These are phyloP conservation scores for Stagonosporopsis cucurbitacearum DNA, from an alignment of 2,329 filamentous ascomycete genomes.

Conservation along the genomic window DNA sequence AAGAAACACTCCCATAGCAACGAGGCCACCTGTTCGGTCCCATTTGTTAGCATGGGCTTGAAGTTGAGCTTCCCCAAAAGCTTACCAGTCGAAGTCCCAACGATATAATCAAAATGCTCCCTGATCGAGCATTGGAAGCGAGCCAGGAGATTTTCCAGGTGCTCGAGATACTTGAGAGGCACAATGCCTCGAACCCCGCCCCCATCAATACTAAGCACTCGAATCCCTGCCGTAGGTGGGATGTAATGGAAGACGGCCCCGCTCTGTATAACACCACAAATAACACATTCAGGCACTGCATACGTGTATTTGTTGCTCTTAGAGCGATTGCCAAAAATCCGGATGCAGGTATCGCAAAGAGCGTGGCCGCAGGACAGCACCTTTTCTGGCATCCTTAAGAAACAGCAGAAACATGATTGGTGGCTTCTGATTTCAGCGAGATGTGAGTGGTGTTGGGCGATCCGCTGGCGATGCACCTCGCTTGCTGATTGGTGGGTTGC, in stretches of 20 bases:
- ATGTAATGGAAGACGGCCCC: constrained; percentile 16
- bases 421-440: constrained; percentile 19
- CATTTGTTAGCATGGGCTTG: no score
- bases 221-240: constrained; percentile 23
- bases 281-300: not conserved
- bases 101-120: not conserved
- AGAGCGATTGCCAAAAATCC: constrained; percentile 8
- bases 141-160: not conserved
- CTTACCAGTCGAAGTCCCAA: not conserved
- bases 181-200: constrained; percentile 24
- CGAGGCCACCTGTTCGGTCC: not conserved
- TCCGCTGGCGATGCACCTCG: not conserved
- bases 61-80: no score
- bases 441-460: constrained; percentile 11
- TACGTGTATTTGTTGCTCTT: not conserved
- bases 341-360: constrained; percentile 20
- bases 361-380: constrained; percentile 19
- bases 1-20: not conserved
- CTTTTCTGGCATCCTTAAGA: constrained; percentile 26
- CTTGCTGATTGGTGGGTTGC: not conserved
- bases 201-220: constrained; percentile 20
- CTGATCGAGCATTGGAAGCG: not conserved
- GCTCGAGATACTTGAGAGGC: constrained; percentile 6
- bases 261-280: constrained; percentile 18
- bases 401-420: constrained; percentile 21